Evolutionary conservation across 495 filamentous ascomycete genomes (phyloP).

Genomic region (Penicillium pulvis): DNA sequence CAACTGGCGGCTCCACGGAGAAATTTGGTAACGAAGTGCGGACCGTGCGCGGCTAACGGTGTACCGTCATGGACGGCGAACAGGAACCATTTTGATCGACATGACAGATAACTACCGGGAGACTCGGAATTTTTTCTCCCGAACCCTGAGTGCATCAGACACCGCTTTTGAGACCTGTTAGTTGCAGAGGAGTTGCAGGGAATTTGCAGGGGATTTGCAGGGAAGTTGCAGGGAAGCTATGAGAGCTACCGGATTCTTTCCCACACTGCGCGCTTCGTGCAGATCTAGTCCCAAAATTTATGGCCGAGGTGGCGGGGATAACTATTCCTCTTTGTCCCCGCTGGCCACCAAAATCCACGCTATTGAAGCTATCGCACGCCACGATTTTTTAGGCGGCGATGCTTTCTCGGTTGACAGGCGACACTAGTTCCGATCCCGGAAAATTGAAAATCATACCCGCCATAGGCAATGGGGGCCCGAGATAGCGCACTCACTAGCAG

Average conservation of each 20-base stretch:
- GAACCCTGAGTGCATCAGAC: neutral
- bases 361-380: conserved; percentile 6
- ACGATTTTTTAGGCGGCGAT: neutral
- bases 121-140: neutral
- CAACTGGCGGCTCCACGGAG: neutral
- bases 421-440: neutral
- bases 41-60: conserved; percentile 2
- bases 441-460: neutral
- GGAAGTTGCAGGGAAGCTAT: no score
- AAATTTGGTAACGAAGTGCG: neutral
- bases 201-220: no score
- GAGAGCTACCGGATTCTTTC: no score
- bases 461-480: neutral
- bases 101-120: neutral
- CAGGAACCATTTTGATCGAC: neutral
- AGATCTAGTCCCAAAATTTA: neutral
- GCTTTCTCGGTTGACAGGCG: neutral
- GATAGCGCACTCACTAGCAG: neutral
- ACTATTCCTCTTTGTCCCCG: neutral
- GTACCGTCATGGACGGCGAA: neutral
- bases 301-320: neutral
- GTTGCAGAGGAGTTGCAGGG: no score
- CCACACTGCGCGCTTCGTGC: no score
- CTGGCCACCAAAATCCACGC: neutral
- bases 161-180: neutral